Evolutionary conservation across 768 basidiomycete genomes (phyloP).

Genomic region (Mycena venus): DNA sequence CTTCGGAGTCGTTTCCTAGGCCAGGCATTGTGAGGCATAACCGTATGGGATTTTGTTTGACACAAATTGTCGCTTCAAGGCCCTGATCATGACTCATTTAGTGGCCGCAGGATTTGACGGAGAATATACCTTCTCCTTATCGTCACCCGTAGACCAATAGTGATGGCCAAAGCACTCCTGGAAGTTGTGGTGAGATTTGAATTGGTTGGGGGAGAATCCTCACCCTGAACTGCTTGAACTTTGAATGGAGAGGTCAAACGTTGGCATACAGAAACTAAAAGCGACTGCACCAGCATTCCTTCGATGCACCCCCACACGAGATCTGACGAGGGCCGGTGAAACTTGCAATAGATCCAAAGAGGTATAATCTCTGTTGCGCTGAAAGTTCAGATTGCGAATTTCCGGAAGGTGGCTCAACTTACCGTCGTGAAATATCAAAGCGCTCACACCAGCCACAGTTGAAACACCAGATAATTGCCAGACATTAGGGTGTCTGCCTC

Average conservation of each 20-base stretch:
- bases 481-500: background rate
- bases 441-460: background rate
- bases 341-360: background rate
- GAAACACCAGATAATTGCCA: background rate
- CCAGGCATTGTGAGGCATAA: background rate
- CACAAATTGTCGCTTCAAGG: background rate
- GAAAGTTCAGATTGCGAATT: no score
- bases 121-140: background rate
- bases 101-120: background rate
- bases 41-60: background rate
- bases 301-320: background rate
- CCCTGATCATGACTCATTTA: background rate
- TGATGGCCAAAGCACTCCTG: background rate
- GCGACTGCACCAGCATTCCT: background rate
- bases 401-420: background rate
- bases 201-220: background rate
- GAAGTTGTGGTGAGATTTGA: background rate
- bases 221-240: conserved; percentile 15
- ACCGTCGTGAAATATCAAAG: conserved; percentile 3
- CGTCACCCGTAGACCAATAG: background rate
- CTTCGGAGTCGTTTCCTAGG: background rate
- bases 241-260: background rate
- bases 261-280: background rate
- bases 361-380: background rate
- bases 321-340: background rate